Conservation (phyloP, 148 eudicot species). For the Polygonum aviculare region DNA sequence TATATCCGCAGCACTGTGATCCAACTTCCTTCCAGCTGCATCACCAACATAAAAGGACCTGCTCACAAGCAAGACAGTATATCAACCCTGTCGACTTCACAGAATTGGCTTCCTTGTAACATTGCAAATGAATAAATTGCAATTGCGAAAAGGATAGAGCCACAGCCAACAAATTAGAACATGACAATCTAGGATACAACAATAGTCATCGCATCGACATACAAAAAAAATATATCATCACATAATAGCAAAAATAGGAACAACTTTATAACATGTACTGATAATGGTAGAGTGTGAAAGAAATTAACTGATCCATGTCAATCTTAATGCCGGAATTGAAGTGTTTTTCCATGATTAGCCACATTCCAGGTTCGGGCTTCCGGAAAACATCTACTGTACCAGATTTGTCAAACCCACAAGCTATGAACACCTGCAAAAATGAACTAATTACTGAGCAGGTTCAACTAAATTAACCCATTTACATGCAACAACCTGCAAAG, state of each 20-base stretch:
- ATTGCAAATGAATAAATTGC: no score
- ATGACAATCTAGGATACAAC: no score
- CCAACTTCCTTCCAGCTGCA: constrained; percentile 79
- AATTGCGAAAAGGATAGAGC: no score
- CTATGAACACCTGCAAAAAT: constrained; percentile 67
- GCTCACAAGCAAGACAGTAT: constrained; percentile 14
- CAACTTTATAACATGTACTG: neutral
- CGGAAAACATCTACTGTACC: constrained; percentile 57
- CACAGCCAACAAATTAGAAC: no score
- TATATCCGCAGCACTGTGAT: constrained; percentile 83
- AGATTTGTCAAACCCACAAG: constrained; percentile 62
- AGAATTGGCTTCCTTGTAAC: no score
- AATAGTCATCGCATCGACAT: no score
- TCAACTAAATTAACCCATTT: no score
- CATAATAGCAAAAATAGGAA: neutral
- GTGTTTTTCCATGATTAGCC: constrained; percentile 70
- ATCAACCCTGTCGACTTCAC: no score
- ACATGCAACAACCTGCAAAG: no score
- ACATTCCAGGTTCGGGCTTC: constrained; percentile 91
- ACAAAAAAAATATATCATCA: no score
- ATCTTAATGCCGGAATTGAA: constrained; percentile 81
- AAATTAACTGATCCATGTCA: constrained; percentile 71
- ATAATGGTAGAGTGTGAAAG: neutral
- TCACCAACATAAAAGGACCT: constrained; percentile 97
- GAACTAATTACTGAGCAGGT: neutral